Percentiles rank a stretch among this genome's conserved stretches.
Evolutionary conservation across 495 filamentous ascomycete species (phyloP).

Genomic region (Hypoxylon fragiforme): DNA sequence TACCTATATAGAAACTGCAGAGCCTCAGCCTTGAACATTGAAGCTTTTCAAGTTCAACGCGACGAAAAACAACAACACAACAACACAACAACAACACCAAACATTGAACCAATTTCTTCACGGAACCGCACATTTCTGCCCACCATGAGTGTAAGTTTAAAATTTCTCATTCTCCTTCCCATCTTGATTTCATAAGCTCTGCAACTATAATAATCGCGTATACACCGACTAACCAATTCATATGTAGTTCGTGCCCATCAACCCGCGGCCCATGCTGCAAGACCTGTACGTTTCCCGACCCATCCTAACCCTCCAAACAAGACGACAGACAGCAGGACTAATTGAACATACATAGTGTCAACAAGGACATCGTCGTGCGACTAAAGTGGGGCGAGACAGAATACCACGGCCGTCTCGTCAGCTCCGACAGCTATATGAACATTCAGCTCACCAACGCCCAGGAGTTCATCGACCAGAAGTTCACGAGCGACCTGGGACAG

Average conservation of each 20-base stretch:
- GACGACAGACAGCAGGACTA: constrained; percentile 7
- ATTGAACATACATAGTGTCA: constrained; percentile 61
- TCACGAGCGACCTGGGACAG: constrained; percentile 78
- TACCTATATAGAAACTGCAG: no score
- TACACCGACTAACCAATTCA: constrained; percentile 10
- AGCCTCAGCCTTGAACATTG: background rate
- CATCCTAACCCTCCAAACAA: constrained; percentile 1
- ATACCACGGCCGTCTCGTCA: constrained; percentile 87
- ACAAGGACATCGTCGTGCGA: constrained; percentile 84
- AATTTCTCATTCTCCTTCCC: no score
- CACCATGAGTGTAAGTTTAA: constrained; percentile 40
- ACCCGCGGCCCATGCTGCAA: constrained; percentile 88
- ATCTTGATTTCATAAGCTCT: no score
- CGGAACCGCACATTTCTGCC: constrained; percentile 11
- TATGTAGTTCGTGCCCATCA: constrained; percentile 76
- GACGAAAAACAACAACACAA: background rate
- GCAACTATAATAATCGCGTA: no score
- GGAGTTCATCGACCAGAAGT: constrained; percentile 89
- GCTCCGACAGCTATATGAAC: constrained; percentile 98
- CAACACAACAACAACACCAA: constrained; percentile 11
- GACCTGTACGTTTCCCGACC: constrained; percentile 65
- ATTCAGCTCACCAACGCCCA: constrained; percentile 86
- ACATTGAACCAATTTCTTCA: constrained; percentile 2
- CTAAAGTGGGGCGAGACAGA: constrained; percentile 98
- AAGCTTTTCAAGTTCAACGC: constrained; percentile 5